phyloP scores from a whole-genome alignment of 2,329 filamentous ascomycete species.

The Fusarium sp. region DNA sequence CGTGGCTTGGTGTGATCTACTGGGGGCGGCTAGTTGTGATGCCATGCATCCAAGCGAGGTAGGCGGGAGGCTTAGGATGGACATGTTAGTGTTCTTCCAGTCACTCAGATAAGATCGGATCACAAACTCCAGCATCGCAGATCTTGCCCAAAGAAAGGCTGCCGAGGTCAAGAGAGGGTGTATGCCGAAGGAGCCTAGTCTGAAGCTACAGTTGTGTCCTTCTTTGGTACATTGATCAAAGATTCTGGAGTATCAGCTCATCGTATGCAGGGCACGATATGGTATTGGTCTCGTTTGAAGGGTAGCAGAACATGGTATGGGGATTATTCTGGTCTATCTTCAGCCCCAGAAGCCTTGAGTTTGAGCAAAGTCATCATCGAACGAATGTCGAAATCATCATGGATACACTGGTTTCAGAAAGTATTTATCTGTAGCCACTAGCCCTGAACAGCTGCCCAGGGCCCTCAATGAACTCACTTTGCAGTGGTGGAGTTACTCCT shows the following conservation, averaged over 20 bases:
- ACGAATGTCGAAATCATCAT: not conserved
- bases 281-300: not conserved
- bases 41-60: slow-evolving; percentile 20
- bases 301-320: not conserved
- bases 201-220: not conserved
- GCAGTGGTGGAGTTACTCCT: not conserved
- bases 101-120: slow-evolving; percentile 3
- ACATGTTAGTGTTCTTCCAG: not conserved
- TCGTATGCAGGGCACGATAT: not conserved
- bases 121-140: slow-evolving; percentile 13
- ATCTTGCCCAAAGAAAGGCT: slow-evolving; percentile 35
- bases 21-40: not conserved
- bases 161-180: slow-evolving; percentile 22
- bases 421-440: not conserved
- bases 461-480: not conserved
- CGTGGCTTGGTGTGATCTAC: slow-evolving; percentile 19
- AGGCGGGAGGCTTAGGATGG: not conserved
- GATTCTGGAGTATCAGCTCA: not conserved
- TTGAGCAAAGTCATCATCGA: no score
- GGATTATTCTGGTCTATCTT: not conserved
- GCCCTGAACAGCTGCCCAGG: not conserved
- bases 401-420: not conserved
- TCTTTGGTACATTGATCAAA: not conserved
- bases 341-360: not conserved
- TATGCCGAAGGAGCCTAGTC: slow-evolving; percentile 7